Evolutionary conservation across 768 basidiomycete genomes (phyloP), one percentile per base, ranked within the genome.

Genomic region (Suillus americanus): DNA sequence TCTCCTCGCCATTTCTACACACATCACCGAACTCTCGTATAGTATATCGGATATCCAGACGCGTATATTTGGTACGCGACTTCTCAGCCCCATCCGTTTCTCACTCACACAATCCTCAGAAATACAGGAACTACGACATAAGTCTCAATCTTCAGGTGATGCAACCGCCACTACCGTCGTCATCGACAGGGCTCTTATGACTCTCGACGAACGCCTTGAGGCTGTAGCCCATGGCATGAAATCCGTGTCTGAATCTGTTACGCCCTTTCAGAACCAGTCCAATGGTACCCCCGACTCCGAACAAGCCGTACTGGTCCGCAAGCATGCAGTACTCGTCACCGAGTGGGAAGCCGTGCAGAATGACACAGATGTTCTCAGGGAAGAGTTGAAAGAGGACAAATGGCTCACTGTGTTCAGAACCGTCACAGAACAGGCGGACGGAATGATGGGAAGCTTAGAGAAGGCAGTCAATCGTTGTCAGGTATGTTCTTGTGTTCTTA

Each of bases 301-400:
- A 48, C 72, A 71, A 43, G 62, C 68, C 43, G 76, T 85, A 2
- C 78, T 94, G 45, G 77, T 91, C 54, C 84, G 89, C 64, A 95
- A 96, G 72, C 89, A 94, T 72, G 83, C 86, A 16, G 82, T 89
- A 13, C 79, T 97, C 60, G 70, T 87, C 37, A 75, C 80, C 12
- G 95, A 96, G 46, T 98, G 95, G 95, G 88, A 91, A 65, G 78
- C 85, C 12, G 85, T 95, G 12, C 89, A 90, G 73, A 86, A 86
- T 62, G 91, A 94, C 70, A 91, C 89, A 62, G 89, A 91, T 51
- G 86, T 89, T 33, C 78, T 98, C 64, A 83, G 90, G 67, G 94
- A 96, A 71, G 97, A 99, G 77, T 81, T 99, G 67, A 95, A 93
- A 78, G 97, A 98, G 77, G 97, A 98, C 78, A 96, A 96, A 71